phyloP scores from a whole-genome alignment of 2,329 filamentous ascomycete species.

The Nigrograna mackinnonii region DNA sequence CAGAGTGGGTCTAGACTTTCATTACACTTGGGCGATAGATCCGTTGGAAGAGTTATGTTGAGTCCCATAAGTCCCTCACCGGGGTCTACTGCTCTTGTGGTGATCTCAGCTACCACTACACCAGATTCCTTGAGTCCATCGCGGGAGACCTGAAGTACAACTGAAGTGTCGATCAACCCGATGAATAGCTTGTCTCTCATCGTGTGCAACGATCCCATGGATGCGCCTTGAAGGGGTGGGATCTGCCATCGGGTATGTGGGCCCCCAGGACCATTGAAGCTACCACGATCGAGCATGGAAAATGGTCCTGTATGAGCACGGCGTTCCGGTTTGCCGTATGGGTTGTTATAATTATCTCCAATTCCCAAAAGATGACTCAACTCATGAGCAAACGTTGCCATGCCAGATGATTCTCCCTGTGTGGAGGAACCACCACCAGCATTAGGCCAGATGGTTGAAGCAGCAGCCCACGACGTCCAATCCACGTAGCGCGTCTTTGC shows the following conservation, averaged over 20 bases:
- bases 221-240: constrained; percentile 52
- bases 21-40: constrained; percentile 52
- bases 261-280: constrained; percentile 58
- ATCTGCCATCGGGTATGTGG: constrained; percentile 59
- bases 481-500: constrained; percentile 56
- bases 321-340: constrained; percentile 50
- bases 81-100: constrained; percentile 52
- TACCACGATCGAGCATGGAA: constrained; percentile 57
- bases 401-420: constrained; percentile 58
- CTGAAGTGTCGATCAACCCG: constrained; percentile 49
- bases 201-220: constrained; percentile 57
- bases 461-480: constrained; percentile 59
- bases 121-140: constrained; percentile 49
- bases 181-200: constrained; percentile 59
- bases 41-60: constrained; percentile 48
- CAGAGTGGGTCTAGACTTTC: constrained; percentile 49
- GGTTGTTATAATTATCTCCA: constrained; percentile 61
- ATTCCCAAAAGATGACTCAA: constrained; percentile 57
- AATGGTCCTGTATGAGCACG: constrained; percentile 57
- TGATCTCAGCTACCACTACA: constrained; percentile 50
- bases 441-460: constrained; percentile 58
- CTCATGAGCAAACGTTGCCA: constrained; percentile 59
- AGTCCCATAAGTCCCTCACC: constrained; percentile 51
- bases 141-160: constrained; percentile 51
- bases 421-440: constrained; percentile 57